Conservation (phyloP, 495 filamentous ascomycete species). For the Aspergillus heteromorphus region DNA sequence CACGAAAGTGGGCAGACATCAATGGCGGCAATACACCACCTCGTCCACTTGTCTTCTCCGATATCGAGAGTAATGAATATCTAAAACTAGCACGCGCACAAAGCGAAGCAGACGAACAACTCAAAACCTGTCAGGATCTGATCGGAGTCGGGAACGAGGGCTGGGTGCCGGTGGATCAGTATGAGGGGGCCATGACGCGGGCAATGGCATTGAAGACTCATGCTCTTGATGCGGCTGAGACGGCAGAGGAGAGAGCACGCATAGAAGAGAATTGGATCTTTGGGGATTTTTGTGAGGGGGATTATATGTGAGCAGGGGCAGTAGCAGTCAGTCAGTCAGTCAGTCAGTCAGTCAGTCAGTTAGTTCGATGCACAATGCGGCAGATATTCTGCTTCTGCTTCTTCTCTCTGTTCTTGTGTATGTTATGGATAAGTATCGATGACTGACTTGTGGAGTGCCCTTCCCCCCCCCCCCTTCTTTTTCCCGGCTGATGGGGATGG, state of each 20-base stretch:
- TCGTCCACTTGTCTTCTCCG: constrained; percentile 17
- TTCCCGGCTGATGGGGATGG: too few species aligned
- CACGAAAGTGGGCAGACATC: neutral
- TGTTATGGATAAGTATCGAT: too few species aligned
- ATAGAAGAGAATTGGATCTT: constrained; percentile 26
- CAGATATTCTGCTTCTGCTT: too few species aligned
- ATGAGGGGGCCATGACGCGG: constrained; percentile 12
- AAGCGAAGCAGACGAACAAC: constrained; percentile 18
- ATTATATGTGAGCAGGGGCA: constrained; percentile 12
- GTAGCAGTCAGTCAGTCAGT: too few species aligned
- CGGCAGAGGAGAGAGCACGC: constrained; percentile 13
- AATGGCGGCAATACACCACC: neutral
- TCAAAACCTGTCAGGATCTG: constrained; percentile 8
- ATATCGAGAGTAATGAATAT: constrained; percentile 15
- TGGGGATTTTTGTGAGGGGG: constrained; percentile 22
- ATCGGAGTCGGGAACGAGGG: constrained; percentile 22
- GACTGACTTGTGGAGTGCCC: too few species aligned
- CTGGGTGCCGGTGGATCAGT: constrained; percentile 17
- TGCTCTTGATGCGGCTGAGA: constrained; percentile 19
- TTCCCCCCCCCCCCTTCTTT: too few species aligned
- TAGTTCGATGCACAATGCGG: too few species aligned
- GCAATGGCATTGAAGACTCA: constrained; percentile 17
- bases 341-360: too few species aligned
- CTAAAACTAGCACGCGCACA: constrained; percentile 12
- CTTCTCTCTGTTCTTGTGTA: too few species aligned